Evolutionary conservation across 1,284 basidiomycete species (phyloP), one percentile per base, ranked within the genome.

Genomic region (Rhodotorula sp.): DNA sequence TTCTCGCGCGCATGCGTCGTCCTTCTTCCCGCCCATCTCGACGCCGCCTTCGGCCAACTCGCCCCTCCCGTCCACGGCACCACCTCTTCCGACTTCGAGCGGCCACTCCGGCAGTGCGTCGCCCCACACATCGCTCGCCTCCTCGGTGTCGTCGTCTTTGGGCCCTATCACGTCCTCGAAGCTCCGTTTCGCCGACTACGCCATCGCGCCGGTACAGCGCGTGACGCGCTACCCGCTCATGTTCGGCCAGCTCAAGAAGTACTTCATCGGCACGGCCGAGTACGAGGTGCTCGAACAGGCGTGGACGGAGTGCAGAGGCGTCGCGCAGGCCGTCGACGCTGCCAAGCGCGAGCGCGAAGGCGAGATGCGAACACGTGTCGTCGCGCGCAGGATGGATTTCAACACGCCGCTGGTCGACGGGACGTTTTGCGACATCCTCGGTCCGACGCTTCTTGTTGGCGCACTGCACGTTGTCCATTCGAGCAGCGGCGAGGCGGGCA

Each of bases 141-240:
- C 70, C 4, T 44, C 66, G 1, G 10, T 55, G 0, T 42, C 72
- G 7, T n/a, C 46, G 9, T 54, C 63, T 2, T 14, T 50, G n/a
- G 52, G 54, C 21, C 25, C 54, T 14, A 53, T 67, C 34, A 3
- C 48, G 4, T 21, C 49, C 64, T 57, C 64, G 10, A 70, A 71
- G 34, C 71, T 80, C 13, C 73, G 75, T 45, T 77, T 79, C 56
- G 64, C 62, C 49, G 79, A 80, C 63, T 80, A 77, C 65, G 74
- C 78, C 25, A 80, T 80, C 72, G 76, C 79, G 45, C 79, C 79
- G 7, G 74, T 80, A 14, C 79, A 80, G 66, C 72, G 78, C 25
- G 76, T 80, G 41, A 79, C 77, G 63, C 74, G 78, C 8, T 80
- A 80, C 64, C 79, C 79, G 14, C 72, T 80, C 52, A 67, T 80